Base-by-base conservation (phyloP, 257 asterid species). In the Handroanthus guayacan region DNA sequence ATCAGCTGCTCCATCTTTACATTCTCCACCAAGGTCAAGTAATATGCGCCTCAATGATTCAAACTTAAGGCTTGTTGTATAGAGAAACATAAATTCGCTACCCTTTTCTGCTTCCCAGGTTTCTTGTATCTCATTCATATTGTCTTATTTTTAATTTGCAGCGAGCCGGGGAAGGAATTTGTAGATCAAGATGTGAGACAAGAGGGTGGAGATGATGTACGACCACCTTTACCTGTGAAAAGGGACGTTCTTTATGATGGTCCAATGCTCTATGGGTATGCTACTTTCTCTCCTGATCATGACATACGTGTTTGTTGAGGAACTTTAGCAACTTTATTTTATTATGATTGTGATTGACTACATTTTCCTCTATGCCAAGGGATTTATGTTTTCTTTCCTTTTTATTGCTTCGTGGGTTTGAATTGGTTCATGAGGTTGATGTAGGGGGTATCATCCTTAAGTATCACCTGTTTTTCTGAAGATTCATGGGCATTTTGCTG, bases 141-240 rank as follows among this genome's bases (percentile, higher is more conserved):
- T 52, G 62, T 48, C 39, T 55, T 57, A 69, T 44, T 54, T 81
- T 57, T 25, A 37, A 47, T 70, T 16, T 51, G 52, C 88, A 91
- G 96, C 52, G 92, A 81, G 63, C 61, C 72, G 71, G 82, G 38
- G 44, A 84, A 83, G 57, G 97, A 86, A 31, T 60, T 72, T 65
- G 90, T 67, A 41, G 87, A 71, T 74, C 81, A 66, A 82, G 83
- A 74, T 78, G 77, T 48, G 38, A 75, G 83, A 74, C 88, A 79
- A 70, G 88, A 66, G 67, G 91, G 73, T 63, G 94, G 81, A 69
- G 89, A 84, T 78, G 93, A 84, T 69, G 85, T 95, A 41, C 95
- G 99, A 0, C 82, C 99, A 67, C 99, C 99, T 77, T 89, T 95
- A 74, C 99, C 99, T 65, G 99, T 93, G 79, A 91, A 75, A 85